A percentile compares a stretch with the other conserved stretches of the same genome.
These are phyloP conservation scores for Populus tremula DNA, from an alignment of 345 rosid species.

Conservation along the genomic window DNA sequence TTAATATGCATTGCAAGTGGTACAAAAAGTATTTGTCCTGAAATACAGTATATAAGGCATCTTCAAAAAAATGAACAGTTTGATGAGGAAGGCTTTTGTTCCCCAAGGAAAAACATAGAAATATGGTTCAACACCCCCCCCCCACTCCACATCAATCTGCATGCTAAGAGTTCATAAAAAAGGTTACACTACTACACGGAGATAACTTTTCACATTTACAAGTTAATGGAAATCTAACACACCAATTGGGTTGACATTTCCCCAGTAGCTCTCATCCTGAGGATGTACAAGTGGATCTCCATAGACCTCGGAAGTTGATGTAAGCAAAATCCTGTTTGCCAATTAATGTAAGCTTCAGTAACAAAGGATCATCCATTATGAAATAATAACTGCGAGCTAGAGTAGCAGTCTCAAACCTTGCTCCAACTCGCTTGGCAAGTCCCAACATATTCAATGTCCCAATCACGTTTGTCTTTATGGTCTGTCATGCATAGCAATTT, in stretches of 20 bases:
- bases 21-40: neutral
- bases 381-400: neutral
- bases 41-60: neutral
- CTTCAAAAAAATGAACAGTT: neutral
- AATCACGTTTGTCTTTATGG: conserved; percentile 93
- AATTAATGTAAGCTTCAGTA: conserved; percentile 1
- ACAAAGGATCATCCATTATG: neutral
- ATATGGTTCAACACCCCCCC: neutral
- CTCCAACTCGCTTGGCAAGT: conserved; percentile 97
- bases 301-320: conserved; percentile 91
- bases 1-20: neutral
- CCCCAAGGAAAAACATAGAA: too few relatives aligned
- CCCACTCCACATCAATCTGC: neutral
- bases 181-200: neutral
- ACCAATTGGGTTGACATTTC: conserved; percentile 98
- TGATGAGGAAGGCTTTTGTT: neutral
- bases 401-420: conserved; percentile 49
- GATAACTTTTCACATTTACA: neutral
- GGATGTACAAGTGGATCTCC: conserved; percentile 97
- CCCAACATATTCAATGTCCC: conserved; percentile 97
- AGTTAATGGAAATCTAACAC: conserved; percentile 1
- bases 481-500: conserved; percentile 37
- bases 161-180: neutral
- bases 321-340: conserved; percentile 72
- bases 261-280: conserved; percentile 87